Evolutionary conservation across 2,329 filamentous ascomycete species (phyloP).

Genomic region (Aspergillus intermedius): DNA sequence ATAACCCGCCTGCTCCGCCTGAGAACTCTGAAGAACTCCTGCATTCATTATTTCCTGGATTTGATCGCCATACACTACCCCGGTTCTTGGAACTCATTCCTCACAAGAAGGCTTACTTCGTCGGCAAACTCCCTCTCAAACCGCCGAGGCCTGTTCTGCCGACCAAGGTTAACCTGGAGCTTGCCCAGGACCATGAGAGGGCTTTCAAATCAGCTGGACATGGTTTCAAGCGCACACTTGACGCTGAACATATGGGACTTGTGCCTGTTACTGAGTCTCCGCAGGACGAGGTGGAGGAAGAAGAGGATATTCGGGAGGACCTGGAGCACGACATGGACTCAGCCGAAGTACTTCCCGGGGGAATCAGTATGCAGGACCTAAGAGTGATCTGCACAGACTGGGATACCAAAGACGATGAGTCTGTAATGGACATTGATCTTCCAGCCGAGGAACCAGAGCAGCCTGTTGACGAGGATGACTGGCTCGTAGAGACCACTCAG

Average conservation of each 20-base stretch:
- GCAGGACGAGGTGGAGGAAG: constrained; percentile 43
- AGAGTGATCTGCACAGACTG: constrained; percentile 82
- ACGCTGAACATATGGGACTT: constrained; percentile 52
- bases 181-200: constrained; percentile 80
- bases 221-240: constrained; percentile 45
- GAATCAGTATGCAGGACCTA: constrained; percentile 72
- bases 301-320: constrained; percentile 44
- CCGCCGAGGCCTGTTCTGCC: constrained; percentile 75
- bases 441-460: constrained; percentile 21
- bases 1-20: constrained; percentile 59
- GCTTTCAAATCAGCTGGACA: constrained; percentile 69
- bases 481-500: constrained; percentile 41
- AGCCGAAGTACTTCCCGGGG: constrained; percentile 60
- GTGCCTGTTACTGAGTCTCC: constrained; percentile 41
- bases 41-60: constrained; percentile 73
- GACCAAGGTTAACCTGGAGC: constrained; percentile 80
- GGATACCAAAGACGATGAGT: constrained; percentile 56
- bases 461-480: constrained; percentile 54
- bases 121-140: constrained; percentile 71
- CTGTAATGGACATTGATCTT: constrained; percentile 29
- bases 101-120: constrained; percentile 68
- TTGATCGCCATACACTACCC: constrained; percentile 66
- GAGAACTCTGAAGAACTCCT: constrained; percentile 70
- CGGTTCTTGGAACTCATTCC: constrained; percentile 79
- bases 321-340: constrained; percentile 50